Evolutionary conservation across 2,329 filamentous ascomycete species (phyloP).

Genomic region (Tolypocladium sp.): DNA sequence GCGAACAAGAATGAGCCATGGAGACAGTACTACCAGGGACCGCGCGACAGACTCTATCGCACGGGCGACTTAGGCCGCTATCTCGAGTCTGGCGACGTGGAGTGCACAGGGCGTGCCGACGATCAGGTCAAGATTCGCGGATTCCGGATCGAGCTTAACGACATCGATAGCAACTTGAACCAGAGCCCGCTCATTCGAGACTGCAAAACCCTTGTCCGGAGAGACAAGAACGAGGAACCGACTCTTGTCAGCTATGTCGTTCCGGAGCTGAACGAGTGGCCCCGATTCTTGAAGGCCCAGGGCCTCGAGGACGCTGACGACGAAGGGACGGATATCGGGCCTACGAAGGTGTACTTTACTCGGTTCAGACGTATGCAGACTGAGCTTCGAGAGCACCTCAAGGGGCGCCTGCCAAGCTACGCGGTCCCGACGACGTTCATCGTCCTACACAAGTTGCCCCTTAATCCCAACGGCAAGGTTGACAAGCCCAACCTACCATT

Average conservation of each 20-base stretch:
- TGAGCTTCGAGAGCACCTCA: slow-evolving; percentile 55
- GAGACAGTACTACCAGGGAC: slow-evolving; percentile 70
- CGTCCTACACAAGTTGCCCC: slow-evolving; percentile 42
- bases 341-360: slow-evolving; percentile 32
- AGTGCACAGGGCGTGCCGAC: slow-evolving; percentile 73
- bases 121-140: slow-evolving; percentile 93
- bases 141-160: slow-evolving; percentile 88
- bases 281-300: slow-evolving; percentile 51
- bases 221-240: slow-evolving; percentile 50
- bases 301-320: slow-evolving; percentile 46
- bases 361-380: slow-evolving; percentile 36
- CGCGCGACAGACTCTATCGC: slow-evolving; percentile 76
- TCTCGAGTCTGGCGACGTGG: slow-evolving; percentile 59
- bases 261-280: slow-evolving; percentile 67
- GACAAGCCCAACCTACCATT: slow-evolving; percentile 72
- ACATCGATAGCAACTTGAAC: slow-evolving; percentile 80
- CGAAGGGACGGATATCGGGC: slow-evolving; percentile 36
- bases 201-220: slow-evolving; percentile 68
- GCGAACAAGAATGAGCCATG: slow-evolving; percentile 56
- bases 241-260: slow-evolving; percentile 84
- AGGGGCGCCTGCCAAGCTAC: slow-evolving; percentile 40
- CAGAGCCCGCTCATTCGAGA: slow-evolving; percentile 70
- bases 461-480: slow-evolving; percentile 73
- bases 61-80: slow-evolving; percentile 81
- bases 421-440: slow-evolving; percentile 25